Conservation (phyloP, 139 green algal species). For the Picochlorum sp. region DNA sequence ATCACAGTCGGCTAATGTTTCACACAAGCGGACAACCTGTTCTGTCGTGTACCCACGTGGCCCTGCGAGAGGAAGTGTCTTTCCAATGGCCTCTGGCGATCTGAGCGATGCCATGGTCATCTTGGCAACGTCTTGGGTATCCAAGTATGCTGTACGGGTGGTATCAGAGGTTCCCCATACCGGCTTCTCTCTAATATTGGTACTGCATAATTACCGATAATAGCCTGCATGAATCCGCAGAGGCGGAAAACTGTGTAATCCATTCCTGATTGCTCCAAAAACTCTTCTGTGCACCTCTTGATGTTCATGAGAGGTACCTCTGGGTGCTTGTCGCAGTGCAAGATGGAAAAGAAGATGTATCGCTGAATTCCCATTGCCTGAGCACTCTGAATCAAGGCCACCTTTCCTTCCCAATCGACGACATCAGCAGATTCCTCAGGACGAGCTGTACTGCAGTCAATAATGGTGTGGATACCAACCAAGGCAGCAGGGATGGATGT, state of each 20-base stretch:
- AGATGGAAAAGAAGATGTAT: conserved; percentile 97
- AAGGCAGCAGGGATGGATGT: conserved; percentile 87
- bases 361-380: conserved; percentile 96
- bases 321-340: conserved; percentile 88
- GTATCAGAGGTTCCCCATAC: conserved; percentile 95
- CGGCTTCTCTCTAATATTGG: conserved; percentile 88
- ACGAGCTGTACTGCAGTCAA: conserved; percentile 93
- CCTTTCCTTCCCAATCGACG: conserved; percentile 96
- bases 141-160: conserved; percentile 89
- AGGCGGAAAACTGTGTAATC: conserved; percentile 90
- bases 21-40: conserved; percentile 91
- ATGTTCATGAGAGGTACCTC: conserved; percentile 91
- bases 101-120: conserved; percentile 77
- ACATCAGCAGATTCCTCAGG: conserved; percentile 87
- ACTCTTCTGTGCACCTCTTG: conserved; percentile 90
- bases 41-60: conserved; percentile 80
- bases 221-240: conserved; percentile 95
- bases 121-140: conserved; percentile 80
- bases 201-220: conserved; percentile 98
- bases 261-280: conserved; percentile 66
- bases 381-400: conserved; percentile 91
- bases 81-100: conserved; percentile 48
- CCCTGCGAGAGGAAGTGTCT: conserved; percentile 84
- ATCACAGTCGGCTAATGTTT: conserved; percentile 67
- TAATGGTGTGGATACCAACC: conserved; percentile 90